A percentile compares a stretch with the other conserved stretches of the same genome.
phyloP scores from a whole-genome alignment of 495 filamentous ascomycete genomes.

The Penicillium silybi region DNA sequence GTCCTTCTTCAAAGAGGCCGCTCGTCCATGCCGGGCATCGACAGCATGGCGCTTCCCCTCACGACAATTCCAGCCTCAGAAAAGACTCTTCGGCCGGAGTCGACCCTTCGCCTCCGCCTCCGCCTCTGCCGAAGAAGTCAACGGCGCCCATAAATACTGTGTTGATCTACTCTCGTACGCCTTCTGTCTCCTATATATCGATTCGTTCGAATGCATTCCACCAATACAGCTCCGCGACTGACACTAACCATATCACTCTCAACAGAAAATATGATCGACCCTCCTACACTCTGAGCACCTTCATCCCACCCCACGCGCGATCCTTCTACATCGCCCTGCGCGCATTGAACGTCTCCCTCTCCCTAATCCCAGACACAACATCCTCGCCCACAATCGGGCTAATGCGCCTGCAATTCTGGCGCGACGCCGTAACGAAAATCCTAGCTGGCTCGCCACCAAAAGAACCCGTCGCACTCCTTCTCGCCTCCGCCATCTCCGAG shows the following conservation, averaged over 20 bases:
- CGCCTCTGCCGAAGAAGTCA: conserved; percentile 41
- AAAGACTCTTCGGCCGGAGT: conserved; percentile 25
- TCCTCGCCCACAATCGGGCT: conserved; percentile 74
- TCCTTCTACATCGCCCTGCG: conserved; percentile 88
- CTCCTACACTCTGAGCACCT: conserved; percentile 78
- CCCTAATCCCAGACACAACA: conserved; percentile 80
- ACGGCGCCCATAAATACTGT: conserved; percentile 54
- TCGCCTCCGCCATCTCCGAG: conserved; percentile 63
- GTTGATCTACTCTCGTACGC: conserved; percentile 53
- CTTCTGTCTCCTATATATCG: neutral
- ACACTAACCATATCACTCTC: conserved; percentile 5
- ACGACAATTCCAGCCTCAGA: conserved; percentile 4
- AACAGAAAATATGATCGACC: conserved; percentile 77
- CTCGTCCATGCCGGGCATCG: conserved; percentile 19
- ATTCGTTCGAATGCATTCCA: neutral
- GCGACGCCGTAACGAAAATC: conserved; percentile 70
- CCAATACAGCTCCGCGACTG: neutral
- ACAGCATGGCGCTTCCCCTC: conserved; percentile 10
- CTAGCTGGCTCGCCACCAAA: conserved; percentile 74
- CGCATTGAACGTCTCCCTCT: conserved; percentile 88
- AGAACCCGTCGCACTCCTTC: conserved; percentile 84
- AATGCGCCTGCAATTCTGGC: conserved; percentile 94
- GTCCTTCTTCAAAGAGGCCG: conserved; percentile 22
- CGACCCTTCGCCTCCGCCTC: conserved; percentile 9
- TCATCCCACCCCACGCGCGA: conserved; percentile 66